Evolutionary conservation across 2,329 filamentous ascomycete genomes (phyloP), one percentile per base, ranked within the genome.

Genomic region (Cordyceps militaris): DNA sequence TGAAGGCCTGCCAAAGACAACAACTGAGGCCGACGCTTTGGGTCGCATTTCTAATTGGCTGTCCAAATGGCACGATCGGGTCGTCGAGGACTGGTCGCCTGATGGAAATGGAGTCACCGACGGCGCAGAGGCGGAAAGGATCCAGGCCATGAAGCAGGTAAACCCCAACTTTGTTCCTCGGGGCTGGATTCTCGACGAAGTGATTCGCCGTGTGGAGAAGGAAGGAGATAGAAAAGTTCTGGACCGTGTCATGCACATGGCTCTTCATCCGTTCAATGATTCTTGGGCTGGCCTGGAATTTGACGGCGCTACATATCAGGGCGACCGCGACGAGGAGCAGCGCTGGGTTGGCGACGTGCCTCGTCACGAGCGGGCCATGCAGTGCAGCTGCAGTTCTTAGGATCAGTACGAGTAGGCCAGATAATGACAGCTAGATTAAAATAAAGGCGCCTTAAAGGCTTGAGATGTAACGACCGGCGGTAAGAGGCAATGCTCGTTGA

Each of bases 111-210:
- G 44, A 28, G 64, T 74, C 11, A 68, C 72, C 0, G 67, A 69
- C 2, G 74, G 69, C 1, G 66, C 69, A 16, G 86, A 95, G 48
- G 75, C 73, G 3, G 82, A 87, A 65, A 79, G 93, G 61, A 81
- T 85, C 59, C 71, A 68, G 30, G 82, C 81, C 13, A 97, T 97
- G 94, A 90, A 88, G 74, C 78, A 75, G 26, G 88, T 92, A 23
- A 99, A 99, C 68, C 94, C 94, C 2, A 96, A 89, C 74, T 99
- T 99, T 66, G 78, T 97, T 0, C 91, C 94, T 0, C 83, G 91
- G 48, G 86, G 88, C 19, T 99, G 93, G 92, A 83, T 99, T 53
- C 78, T 99, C 21, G 93, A 97, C 69, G 94, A 99, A 71, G 71
- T 99, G 14, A 97, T 99, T 63, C 83, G 88, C 47, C 82, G 90